Evolutionary conservation across 352 stramenopile species (phyloP).

Genomic region (Ophiocytium majus): DNA sequence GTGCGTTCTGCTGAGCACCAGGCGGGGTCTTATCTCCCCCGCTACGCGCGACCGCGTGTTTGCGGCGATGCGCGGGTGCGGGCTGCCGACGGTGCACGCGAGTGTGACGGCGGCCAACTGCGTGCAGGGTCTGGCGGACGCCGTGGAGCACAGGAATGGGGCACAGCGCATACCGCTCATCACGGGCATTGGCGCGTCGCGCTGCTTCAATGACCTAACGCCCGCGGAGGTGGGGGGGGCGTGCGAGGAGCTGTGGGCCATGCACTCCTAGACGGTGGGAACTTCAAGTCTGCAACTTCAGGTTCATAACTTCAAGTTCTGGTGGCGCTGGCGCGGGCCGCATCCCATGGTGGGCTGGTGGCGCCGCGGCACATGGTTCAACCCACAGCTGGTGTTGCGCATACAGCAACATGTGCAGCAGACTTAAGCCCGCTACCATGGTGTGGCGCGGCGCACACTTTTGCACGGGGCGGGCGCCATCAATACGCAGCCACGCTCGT

Average conservation of each 20-base stretch:
- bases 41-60: slow-evolving; percentile 51
- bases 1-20: slow-evolving; percentile 48
- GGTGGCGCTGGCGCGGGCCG: too few relatives aligned
- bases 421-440: too few relatives aligned
- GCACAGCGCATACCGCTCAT: slow-evolving; percentile 57
- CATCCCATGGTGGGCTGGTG: too few relatives aligned
- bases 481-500: too few relatives aligned
- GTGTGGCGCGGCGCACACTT: too few relatives aligned
- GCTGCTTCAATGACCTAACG: slow-evolving; percentile 57
- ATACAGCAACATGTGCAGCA: too few relatives aligned
- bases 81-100: slow-evolving; percentile 52
- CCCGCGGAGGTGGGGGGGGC: slow-evolving; percentile 51
- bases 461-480: too few relatives aligned
- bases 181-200: slow-evolving; percentile 40
- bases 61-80: slow-evolving; percentile 49
- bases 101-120: slow-evolving; percentile 32
- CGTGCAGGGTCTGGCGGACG: slow-evolving; percentile 50
- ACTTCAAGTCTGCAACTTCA: too few relatives aligned
- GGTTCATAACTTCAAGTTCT: too few relatives aligned
- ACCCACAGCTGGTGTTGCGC: too few relatives aligned
- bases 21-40: slow-evolving; percentile 45
- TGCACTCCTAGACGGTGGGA: slow-evolving; percentile 33
- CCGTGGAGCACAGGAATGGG: slow-evolving; percentile 57
- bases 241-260: slow-evolving; percentile 44
- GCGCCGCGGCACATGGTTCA: too few relatives aligned